Evolutionary conservation across 306 rosid species (phyloP), one percentile per base, ranked within the genome.

Genomic region (Malus sieversii): DNA sequence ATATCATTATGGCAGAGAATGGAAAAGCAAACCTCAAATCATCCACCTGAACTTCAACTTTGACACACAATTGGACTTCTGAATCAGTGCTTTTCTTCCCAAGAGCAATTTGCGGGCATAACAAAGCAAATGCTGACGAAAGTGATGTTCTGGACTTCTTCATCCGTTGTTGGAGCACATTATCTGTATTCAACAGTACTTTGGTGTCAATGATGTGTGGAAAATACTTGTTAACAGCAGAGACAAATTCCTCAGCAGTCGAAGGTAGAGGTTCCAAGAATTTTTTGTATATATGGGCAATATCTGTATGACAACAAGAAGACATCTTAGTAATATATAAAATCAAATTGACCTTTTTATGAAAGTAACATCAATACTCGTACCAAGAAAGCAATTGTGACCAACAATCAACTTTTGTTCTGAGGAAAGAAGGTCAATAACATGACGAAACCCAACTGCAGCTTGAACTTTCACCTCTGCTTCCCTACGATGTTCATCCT

Each of bases 391-490:
- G 81, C 93, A 92, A 83, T 95, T 95, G 84, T 95, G 97, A 67
- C 98, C 97, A 60, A 92, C 88, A 69, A 95, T 86, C 81, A 95
- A 73, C 84, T 95, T 95, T 80, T 88, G 73, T 74, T 95, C 99
- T 18, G 85, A 78, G 9, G 96, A 89, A 77, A 95, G 96, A 81
- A 95, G 92, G 82, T 95, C 99, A 76, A 95, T 88, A 76, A 92
- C 97, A 79, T 92, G 99, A 64, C 99, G 97, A 77, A 95, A 90
- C 77, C 99, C 99, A 19, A 89, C 84, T 5, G 97, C 99, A 77
- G 81, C 71, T 83, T 86, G 89, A 78, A 95, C 82, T 81, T 88
- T 92, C 81, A 44, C 72, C 82, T 92, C 88, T 66, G 72, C 87
- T 33, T 38, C 85, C 84, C 81, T 75, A 64, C 15, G 78, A 74